Conservation (phyloP, 1,284 basidiomycete species). For the Fomitopsis palustris region DNA sequence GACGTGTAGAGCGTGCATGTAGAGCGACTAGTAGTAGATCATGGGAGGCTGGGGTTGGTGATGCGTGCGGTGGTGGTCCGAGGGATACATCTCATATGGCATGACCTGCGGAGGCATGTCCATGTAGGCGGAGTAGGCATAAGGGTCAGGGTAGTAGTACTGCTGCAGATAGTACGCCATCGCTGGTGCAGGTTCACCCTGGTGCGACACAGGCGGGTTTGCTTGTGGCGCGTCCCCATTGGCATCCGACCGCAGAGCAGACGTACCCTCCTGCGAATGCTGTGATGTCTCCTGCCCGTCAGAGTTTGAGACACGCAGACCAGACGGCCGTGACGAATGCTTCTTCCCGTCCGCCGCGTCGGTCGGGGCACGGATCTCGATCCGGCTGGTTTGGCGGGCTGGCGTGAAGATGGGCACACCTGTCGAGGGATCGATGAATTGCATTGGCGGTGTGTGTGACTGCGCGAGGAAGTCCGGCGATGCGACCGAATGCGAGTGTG, state of each 20-base stretch:
- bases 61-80: conserved; percentile 40
- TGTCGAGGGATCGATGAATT: conserved; percentile 58
- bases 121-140: conserved; percentile 61
- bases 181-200: conserved; percentile 24
- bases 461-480: conserved; percentile 60
- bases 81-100: conserved; percentile 64
- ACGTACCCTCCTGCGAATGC: background rate
- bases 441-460: conserved; percentile 53
- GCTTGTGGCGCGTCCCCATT: background rate
- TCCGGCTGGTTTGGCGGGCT: conserved; percentile 64
- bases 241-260: background rate
- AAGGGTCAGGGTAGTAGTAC: conserved; percentile 65
- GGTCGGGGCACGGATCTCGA: conserved; percentile 71
- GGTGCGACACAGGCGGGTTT: conserved; percentile 17
- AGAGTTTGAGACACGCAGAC: conserved; percentile 26
- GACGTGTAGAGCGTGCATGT: conserved; percentile 10
- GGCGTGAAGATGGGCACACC: conserved; percentile 67
- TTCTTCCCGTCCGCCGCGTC: conserved; percentile 32
- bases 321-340: conserved; percentile 34
- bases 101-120: conserved; percentile 56
- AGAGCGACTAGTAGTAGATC: conserved; percentile 50
- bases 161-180: conserved; percentile 58
- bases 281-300: background rate
- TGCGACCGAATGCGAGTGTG: conserved; percentile 32
- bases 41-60: conserved; percentile 42